These are phyloP conservation scores for Psilocybe mexicana DNA, from an alignment of 1,284 basidiomycete genomes.

Conservation along the genomic window DNA sequence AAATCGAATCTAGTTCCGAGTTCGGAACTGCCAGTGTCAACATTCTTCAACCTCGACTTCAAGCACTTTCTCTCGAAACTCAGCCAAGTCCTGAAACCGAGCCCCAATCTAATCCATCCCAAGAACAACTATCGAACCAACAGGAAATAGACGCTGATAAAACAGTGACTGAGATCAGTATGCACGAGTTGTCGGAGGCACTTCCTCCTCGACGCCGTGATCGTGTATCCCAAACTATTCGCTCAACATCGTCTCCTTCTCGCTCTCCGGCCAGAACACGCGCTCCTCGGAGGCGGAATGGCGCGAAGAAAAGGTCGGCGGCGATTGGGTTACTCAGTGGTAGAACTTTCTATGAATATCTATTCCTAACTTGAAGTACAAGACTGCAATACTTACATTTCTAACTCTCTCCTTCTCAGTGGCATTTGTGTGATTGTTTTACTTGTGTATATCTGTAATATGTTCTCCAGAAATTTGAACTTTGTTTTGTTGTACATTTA, in stretches of 20 bases:
- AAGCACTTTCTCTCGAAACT: conserved; percentile 21
- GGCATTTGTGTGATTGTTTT: no score
- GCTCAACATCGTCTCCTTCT: conserved; percentile 46
- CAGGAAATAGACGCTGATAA: conserved; percentile 19
- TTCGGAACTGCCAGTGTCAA: conserved; percentile 24
- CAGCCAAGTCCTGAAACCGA: conserved; percentile 6
- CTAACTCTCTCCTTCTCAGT: no score
- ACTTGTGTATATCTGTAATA: no score
- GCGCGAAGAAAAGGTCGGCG: conserved; percentile 21
- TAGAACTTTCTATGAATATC: conserved; percentile 38
- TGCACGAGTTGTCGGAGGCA: conserved; percentile 9
- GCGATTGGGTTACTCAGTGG: conserved; percentile 13
- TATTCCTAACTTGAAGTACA: conserved; percentile 24
- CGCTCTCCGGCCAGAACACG: conserved; percentile 38
- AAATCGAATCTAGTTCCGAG: conserved; percentile 37
- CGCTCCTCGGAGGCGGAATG: conserved; percentile 18
- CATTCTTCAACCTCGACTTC: conserved; percentile 25
- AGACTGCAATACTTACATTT: neutral
- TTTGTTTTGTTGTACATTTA: no score
- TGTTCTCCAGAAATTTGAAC: no score
- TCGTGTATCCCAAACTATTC: conserved; percentile 18
- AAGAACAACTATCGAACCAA: neutral
- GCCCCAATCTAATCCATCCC: neutral
- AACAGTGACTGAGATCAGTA: conserved; percentile 19
- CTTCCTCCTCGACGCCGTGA: conserved; percentile 24